Base-by-base conservation (phyloP, 2,329 filamentous ascomycete genomes). In the Penicillium fuscoglaucum region DNA sequence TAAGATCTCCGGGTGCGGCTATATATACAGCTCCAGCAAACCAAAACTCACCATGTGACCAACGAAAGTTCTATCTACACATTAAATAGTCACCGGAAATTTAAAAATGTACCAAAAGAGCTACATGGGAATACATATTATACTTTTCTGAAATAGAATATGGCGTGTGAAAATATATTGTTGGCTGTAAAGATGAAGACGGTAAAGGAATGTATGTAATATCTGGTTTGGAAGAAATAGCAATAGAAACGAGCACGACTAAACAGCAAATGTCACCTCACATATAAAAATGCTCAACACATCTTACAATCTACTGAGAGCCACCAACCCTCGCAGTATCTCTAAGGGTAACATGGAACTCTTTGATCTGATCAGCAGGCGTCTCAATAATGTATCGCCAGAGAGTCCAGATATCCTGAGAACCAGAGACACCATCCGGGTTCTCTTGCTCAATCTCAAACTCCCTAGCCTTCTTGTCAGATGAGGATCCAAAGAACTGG, bases 361-460 rank as follows among this genome's bases (percentile, higher is more conserved):
- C 33, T 5, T 15, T 26, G 5, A 31, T 17, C 6, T 53, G 12
- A 21, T 19, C 29, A 1, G 37, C 55, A 19, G 55, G 55, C 9
- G 44, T 26, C 37, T 53, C 55, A 10, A 54, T 17, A 35, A 57
- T 21, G 10, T 35, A 35, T 24, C 49, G 35, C 55, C 55, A 57
- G 1, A 57, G 44, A 1, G 55, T 46, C 55, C 55, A 57, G 1
- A 57, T 40, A 57, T 57, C 55, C 35, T 33, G 50, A 4, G n/a
- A 7, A 37, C 39, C 49, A 26, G 44, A n/a, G 24, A 6, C 33
- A n/a, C 4, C 4, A n/a, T 41, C 17, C 4, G 3, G 17, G 12
- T n/a, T 17, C 3, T 43, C 41, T 13, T 57, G 50, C 17, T 57
- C 55, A 15, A 57, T 54, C 21, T 57, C 55, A 31, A 57, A 54